Base-by-base conservation (phyloP, 2,329 filamentous ascomycete genomes). In the Stemphylium beticola region DNA sequence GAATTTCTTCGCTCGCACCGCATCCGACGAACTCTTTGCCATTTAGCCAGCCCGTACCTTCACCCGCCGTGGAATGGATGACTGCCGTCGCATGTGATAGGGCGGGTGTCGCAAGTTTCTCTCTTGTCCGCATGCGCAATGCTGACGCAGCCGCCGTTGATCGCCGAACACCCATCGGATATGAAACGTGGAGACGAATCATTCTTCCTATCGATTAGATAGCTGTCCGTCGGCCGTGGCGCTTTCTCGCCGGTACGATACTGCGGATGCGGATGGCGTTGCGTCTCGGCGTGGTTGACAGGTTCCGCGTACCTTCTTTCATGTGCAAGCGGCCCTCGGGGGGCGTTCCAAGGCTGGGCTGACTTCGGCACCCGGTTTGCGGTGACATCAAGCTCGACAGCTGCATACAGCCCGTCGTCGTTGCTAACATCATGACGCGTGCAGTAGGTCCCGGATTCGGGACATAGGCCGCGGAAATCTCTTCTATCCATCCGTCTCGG, bases 191-290 rank as follows among this genome's bases (percentile, higher is more conserved):
- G 57, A 62, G 58, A 40, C 38, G 40, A 49, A 7, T 24, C 6
- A 62, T 59, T 45, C 33, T 32, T 57, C 53, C 46, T 65, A 61
- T 64, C 62, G 61, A 64, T 64, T 61, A 61, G 58, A 62, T 64
- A 59, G 57, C 57, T 43, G 42, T 45, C 55, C 52, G 61, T 45
- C 55, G 49, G 61, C 44, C 44, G 58, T 57, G 57, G 55, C 57
- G 57, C 43, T 29, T 38, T 33, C 29, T 39, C 36, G 22, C 15
- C 22, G 43, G 36, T 18, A 34, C 20, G 41, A 15, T 34, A 20
- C 41, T n/a, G 41, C 31, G 26, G 40, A n/a, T n/a, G 31, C 31
- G 41, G 41, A 31, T 36, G n/a, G 14, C 18, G 14, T 32, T 24
- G 32, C 42, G 15, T 26, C 4, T 32, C 42, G 31, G 14, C 32